Evolutionary conservation across 169 alveolate species (phyloP), one percentile per base, ranked within the genome.

Genomic region (Babesia ovata): DNA sequence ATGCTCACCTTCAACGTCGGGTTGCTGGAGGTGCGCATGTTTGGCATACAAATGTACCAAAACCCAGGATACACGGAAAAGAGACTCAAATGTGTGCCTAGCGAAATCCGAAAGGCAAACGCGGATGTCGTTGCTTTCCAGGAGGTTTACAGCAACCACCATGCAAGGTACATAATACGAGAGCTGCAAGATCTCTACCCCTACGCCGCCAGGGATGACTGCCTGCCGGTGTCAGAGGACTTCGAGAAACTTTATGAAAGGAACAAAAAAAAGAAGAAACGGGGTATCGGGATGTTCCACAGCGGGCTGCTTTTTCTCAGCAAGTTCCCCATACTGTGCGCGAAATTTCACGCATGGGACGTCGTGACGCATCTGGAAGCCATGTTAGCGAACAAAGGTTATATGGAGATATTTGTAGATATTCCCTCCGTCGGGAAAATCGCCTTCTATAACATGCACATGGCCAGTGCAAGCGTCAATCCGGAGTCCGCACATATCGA

Each of bases 81-180:
- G 49, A 82, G 97, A 26, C 87, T 94, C 26, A 72, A 65, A 29
- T 94, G 93, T 69, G 89, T 94, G 50, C 97, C 97, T n/a, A 78
- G 90, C 56, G 95, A 94, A 29, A 60, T 94, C 62, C 59, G 94
- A 67, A 82, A 77, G 70, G 91, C 94, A 4, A 86, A 91, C 69
- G 94, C 96, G 60, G 97, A 94, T 85, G 91, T 94, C 39, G 88
- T 94, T 46, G 97, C 96, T 44, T 86, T 94, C 49, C 97, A 94
- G 70, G 97, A 94, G 65, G 95, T 94, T 26, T 94, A 92, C 53
- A 93, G 86, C 59, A 92, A 87, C 45, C 52, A 78, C 33, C 97
- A 94, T 78, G 94, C 93, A 21, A 92, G 90, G 71, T 94, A 85
- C 75, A 77, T 94, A 53, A 72, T 85, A 52, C 91, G 75, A 58